A percentile compares a stretch with the other conserved stretches of the same genome.
These are phyloP conservation scores for Apiospora malaysiana DNA, from an alignment of 2,329 filamentous ascomycete genomes.

Conservation along the genomic window DNA sequence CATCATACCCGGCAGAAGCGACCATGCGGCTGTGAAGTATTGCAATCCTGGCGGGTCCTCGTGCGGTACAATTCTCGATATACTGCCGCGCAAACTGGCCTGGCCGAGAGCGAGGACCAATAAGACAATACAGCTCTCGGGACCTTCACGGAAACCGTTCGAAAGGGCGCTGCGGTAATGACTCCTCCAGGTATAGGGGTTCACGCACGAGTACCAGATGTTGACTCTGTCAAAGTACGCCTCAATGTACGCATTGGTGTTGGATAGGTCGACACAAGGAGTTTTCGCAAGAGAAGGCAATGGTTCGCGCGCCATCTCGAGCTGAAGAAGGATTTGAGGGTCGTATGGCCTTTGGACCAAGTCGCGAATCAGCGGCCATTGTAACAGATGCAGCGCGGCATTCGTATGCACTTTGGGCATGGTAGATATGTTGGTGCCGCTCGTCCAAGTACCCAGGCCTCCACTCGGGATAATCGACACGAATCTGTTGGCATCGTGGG, in stretches of 20 bases:
- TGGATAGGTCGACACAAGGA: slow-evolving; percentile 73
- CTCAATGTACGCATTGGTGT: slow-evolving; percentile 76
- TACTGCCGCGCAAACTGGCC: slow-evolving; percentile 76
- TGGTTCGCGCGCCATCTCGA: slow-evolving; percentile 82
- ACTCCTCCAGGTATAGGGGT: slow-evolving; percentile 78
- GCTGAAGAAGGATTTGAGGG: slow-evolving; percentile 79
- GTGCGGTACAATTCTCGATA: slow-evolving; percentile 71
- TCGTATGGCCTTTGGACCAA: slow-evolving; percentile 79
- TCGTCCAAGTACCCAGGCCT: slow-evolving; percentile 76
- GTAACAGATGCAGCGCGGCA: slow-evolving; percentile 76
- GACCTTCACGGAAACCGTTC: slow-evolving; percentile 77
- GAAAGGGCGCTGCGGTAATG: slow-evolving; percentile 78
- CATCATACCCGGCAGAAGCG: slow-evolving; percentile 77
- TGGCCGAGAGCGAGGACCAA: slow-evolving; percentile 79
- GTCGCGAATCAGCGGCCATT: slow-evolving; percentile 82
- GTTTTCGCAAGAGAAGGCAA: slow-evolving; percentile 70
- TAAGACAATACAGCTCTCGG: slow-evolving; percentile 82
- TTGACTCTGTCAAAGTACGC: slow-evolving; percentile 84
- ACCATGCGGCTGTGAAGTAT: slow-evolving; percentile 84
- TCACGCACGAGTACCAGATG: slow-evolving; percentile 85
- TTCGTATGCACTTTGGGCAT: slow-evolving; percentile 88
- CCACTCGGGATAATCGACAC: slow-evolving; percentile 64
- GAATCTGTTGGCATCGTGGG: slow-evolving; percentile 52
- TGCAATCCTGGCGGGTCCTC: slow-evolving; percentile 77
- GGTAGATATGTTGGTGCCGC: slow-evolving; percentile 73